Evolutionary conservation across 306 rosid genomes (phyloP), one percentile per base, ranked within the genome.

Genomic region (Betula pendula): DNA sequence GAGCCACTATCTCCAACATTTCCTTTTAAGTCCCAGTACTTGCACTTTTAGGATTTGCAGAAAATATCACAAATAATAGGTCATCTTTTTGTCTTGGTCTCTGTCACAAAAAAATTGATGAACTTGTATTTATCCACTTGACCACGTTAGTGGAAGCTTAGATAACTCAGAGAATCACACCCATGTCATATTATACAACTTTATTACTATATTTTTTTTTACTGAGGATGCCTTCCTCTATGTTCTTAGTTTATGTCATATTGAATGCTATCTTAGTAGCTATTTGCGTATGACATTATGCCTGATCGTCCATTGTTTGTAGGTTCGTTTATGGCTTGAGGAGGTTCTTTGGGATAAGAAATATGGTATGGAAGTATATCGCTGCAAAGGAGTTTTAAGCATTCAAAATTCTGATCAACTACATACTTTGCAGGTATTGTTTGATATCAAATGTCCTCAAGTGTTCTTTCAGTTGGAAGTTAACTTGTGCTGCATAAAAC

Each of bases 331-430:
- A 71, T 92, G 97, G 98, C 87, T 95, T 53, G 98, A 95, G 89
- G 97, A 95, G 85, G 88, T 95, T 83, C 96, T 92, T 56, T 95
- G 98, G 98, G 98, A 95, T 51, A 95, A 90, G 92, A 95, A 95
- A 84, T 75, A 81, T 70, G 96, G 84, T 80, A 89, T 95, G 95
- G 96, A 95, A 68, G 93, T 90, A 31, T 95, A 92, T 80, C 98
- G 98, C 55, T 90, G 97, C 87, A 95, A 92, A 72, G 97, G 98
- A 83, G 83, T 95, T 72, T 77, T 92, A 63, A 87, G 86, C 43
- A 45, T 87, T 63, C 81, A 81, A 71, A 90, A 84, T 80, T 90
- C 92, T 81, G 85, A 87, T 82, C 91, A 90, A 59, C 85, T 95
- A 48, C 98, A 95, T 78, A 95, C 88, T 48, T 76, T 92, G 83